These are phyloP conservation scores for Centaurea solstitialis DNA, from an alignment of 129 eudicot genomes.

Conservation along the genomic window DNA sequence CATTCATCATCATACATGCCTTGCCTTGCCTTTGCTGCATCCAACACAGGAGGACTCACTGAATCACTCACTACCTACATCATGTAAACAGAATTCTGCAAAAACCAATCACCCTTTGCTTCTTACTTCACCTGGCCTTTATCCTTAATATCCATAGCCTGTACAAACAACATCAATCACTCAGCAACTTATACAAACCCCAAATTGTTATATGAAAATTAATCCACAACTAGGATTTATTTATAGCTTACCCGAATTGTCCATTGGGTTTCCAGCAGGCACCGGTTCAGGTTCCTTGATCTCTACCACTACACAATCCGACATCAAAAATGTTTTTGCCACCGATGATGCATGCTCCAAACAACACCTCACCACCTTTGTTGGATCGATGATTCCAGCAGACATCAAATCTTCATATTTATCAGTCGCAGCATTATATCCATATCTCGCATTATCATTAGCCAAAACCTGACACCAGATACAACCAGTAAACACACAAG, in stretches of 20 bases:
- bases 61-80: constrained; percentile 7
- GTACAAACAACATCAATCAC: constrained; percentile 5
- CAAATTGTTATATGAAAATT: background rate
- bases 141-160: constrained; percentile 75
- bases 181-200: background rate
- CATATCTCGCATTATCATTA: constrained; percentile 41
- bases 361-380: constrained; percentile 95
- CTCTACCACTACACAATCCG: constrained; percentile 92
- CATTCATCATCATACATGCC: constrained; percentile 22
- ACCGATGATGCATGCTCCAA: constrained; percentile 87
- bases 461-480: constrained; percentile 45
- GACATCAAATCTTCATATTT: constrained; percentile 85
- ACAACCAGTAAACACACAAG: background rate
- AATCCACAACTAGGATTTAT: background rate
- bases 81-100: background rate
- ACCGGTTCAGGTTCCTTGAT: constrained; percentile 83
- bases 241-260: constrained; percentile 54
- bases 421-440: constrained; percentile 80
- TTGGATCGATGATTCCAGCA: constrained; percentile 91
- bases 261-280: constrained; percentile 74
- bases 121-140: constrained; percentile 5
- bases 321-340: constrained; percentile 90
- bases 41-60: constrained; percentile 12
- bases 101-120: constrained; percentile 9
- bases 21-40: constrained; percentile 27